Percentiles rank a stretch among this genome's conserved stretches.
Conservation (phyloP, 225 moss, liverwort and hornwort species). For the Straminergon stramineum region DNA sequence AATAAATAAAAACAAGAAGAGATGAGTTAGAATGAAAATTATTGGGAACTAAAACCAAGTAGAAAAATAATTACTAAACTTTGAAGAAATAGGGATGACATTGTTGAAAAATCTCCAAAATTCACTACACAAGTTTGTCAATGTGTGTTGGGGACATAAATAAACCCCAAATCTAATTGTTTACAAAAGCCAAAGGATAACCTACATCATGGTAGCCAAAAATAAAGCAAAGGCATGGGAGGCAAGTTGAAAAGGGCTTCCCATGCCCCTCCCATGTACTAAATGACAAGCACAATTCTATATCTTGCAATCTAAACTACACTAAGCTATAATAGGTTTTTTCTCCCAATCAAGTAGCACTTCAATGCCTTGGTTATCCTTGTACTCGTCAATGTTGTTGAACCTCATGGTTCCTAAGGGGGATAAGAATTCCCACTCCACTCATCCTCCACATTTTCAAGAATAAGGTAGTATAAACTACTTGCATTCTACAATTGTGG, state of each 20-base stretch:
- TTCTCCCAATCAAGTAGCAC: background rate
- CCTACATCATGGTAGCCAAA: background rate
- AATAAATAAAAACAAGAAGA: background rate
- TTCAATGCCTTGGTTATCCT: too few relatives aligned
- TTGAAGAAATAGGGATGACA: background rate
- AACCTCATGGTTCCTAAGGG: too few relatives aligned
- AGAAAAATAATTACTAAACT: too few relatives aligned
- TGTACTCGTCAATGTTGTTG: background rate
- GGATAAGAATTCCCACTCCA: background rate
- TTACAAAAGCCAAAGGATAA: background rate
- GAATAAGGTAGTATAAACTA: background rate
- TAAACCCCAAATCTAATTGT: background rate
- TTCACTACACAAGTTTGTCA: too few relatives aligned
- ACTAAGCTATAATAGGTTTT: background rate
- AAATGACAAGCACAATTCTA: fast-evolving
- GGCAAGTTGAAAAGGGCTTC: background rate
- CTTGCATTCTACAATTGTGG: too few relatives aligned
- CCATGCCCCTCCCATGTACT: background rate
- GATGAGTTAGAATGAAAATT: background rate
- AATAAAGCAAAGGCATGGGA: background rate
- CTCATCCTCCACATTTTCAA: background rate
- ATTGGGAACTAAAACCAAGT: background rate
- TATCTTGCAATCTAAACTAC: background rate
- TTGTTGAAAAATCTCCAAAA: background rate
- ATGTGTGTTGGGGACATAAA: too few relatives aligned